Conservation (phyloP, 306 rosid species). For the Senna tora region DNA sequence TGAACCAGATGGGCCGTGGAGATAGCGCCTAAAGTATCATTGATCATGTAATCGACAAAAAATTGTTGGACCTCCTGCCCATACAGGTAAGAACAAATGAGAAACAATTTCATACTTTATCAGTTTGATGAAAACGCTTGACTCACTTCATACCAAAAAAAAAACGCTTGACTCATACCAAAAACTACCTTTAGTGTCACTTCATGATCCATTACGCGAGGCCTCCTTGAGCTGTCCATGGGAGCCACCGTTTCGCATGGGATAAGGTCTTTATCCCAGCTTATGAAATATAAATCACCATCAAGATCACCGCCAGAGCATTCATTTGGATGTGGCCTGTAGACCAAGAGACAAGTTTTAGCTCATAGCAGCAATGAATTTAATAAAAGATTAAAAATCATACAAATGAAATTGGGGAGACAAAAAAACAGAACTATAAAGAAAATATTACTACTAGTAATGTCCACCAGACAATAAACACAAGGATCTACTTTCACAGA, state of each 20-base stretch:
- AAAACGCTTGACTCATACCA: background rate
- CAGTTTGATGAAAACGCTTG: background rate
- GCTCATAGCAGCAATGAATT: slow-evolving; percentile 24
- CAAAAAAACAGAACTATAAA: background rate
- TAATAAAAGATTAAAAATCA: slow-evolving; percentile 12
- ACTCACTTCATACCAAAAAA: slow-evolving; percentile 12
- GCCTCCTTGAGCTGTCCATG: slow-evolving; percentile 86
- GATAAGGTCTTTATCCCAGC: slow-evolving; percentile 79
- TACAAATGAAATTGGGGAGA: background rate
- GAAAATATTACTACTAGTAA: background rate
- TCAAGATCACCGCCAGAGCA: slow-evolving; percentile 99
- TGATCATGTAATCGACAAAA: slow-evolving; percentile 93
- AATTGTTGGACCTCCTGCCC: slow-evolving; percentile 86
- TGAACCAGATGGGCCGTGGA: slow-evolving; percentile 93
- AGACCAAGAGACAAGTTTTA: slow-evolving; percentile 18
- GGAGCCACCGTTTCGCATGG: slow-evolving; percentile 68
- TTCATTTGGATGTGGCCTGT: slow-evolving; percentile 99
- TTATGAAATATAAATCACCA: slow-evolving; percentile 86
- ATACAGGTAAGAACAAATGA: slow-evolving; percentile 29
- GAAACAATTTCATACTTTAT: slow-evolving; percentile 26
- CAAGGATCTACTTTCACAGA: slow-evolving; percentile 4
- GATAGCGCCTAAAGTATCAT: slow-evolving; percentile 90
- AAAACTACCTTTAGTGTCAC: slow-evolving; percentile 77
- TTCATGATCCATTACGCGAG: slow-evolving; percentile 80
- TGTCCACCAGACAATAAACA: background rate